These are phyloP conservation scores for Guadua angustifolia DNA, from an alignment of 176 grass and related monocot genomes.

Conservation along the genomic window DNA sequence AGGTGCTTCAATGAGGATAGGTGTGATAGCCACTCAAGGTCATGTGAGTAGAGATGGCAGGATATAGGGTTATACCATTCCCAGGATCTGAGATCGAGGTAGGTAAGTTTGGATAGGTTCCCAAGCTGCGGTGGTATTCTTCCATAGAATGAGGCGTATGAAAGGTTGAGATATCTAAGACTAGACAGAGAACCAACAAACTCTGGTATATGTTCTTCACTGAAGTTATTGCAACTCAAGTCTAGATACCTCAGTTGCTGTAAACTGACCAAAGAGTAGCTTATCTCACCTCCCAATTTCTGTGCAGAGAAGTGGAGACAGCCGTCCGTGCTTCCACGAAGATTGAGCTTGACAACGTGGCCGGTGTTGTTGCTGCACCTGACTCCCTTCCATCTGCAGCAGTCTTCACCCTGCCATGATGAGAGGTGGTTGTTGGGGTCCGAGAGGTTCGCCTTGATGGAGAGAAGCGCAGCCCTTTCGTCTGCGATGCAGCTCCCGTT, in stretches of 20 bases:
- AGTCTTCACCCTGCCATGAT: conserved; percentile 50
- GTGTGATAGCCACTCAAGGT: conserved; percentile 44
- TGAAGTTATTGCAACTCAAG: conserved; percentile 39
- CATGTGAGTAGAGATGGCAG: no score
- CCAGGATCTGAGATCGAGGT: conserved; percentile 36
- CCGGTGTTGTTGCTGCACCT: conserved; percentile 35
- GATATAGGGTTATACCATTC: rapidly evolving
- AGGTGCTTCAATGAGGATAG: conserved; percentile 38
- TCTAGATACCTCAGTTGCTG: conserved; percentile 47
- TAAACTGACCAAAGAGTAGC: conserved; percentile 37
- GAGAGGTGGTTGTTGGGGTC: conserved; percentile 24
- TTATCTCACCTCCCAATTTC: conserved; percentile 39
- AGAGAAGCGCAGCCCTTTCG: conserved; percentile 36
- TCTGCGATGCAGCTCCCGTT: conserved; percentile 21
- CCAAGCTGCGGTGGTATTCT: conserved; percentile 27
- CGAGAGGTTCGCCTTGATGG: conserved; percentile 39
- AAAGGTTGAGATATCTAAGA: conserved; percentile 44
- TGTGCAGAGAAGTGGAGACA: background rate
- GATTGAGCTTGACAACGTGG: conserved; percentile 52
- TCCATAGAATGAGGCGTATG: background rate
- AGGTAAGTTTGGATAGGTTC: conserved; percentile 46
- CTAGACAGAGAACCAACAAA: conserved; percentile 33
- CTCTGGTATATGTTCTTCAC: background rate
- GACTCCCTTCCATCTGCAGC: conserved; percentile 50
- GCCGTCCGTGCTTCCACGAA: background rate